Evolutionary conservation across 768 basidiomycete genomes (phyloP), one percentile per base, ranked within the genome.

Genomic region (Chiua virens): DNA sequence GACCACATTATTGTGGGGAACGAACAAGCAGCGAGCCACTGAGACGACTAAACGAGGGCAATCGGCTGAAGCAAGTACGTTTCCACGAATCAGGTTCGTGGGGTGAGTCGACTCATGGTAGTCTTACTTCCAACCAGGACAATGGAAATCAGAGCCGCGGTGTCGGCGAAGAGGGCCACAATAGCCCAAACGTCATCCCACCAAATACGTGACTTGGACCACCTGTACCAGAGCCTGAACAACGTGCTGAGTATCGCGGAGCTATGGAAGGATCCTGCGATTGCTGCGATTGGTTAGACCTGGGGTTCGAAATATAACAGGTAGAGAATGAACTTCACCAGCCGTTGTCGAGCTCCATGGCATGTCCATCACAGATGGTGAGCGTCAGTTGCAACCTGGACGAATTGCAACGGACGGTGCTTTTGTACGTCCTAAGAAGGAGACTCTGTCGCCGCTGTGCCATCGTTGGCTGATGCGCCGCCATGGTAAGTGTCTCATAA

Each of bases 161-260:
- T n/a, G 25, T 49, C 41, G n/a, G 36, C 37, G 3, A 32, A 41
- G 47, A 61, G 50, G 4, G 55, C 60, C 11, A 61, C 11, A 3
- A 28, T 18, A 7, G 52, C 60, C 55, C 55, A 51, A 15, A 42
- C 41, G 18, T 60, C 58, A 20, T 60, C 59, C 59, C 59, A 60
- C 59, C 59, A 60, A 40, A 60, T 22, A n/a, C 18, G 45, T 13
- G 23, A 34, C 17, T 40, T 42, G 20, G 35, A 32, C 50, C 48
- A 55, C 47, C 59, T 44, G 36, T 60, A 54, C 48, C 43, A 51
- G 14, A 61, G 50, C 39, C 59, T 54, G 20, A 60, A 60, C 20
- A 49, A 15, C 14, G 57, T 60, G 8, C 30, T 47, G 18, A 50
- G 18, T 11, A 52, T 49, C 10, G 58, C 57, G 35, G 45, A 14